Evolutionary conservation across 305 asterid genomes (phyloP).

Genomic region (Fraxinus xanthoxyloides): DNA sequence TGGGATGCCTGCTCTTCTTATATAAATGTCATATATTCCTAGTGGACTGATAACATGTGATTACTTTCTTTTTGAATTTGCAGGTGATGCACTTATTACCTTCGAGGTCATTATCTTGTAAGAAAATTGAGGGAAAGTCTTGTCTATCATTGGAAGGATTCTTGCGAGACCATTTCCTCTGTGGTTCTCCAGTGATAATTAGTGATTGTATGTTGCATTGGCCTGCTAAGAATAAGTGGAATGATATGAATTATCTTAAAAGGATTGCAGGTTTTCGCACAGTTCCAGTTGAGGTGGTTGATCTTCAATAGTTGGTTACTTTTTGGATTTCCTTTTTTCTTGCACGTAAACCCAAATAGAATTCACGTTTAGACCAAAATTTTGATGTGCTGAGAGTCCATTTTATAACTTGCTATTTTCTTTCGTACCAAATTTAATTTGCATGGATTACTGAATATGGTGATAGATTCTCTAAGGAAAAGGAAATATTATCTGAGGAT

Average conservation of each 20-base stretch:
- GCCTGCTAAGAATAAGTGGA: constrained; percentile 89
- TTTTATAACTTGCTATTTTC: not conserved
- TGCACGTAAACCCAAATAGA: not conserved
- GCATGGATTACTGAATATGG: not conserved
- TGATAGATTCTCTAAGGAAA: not conserved
- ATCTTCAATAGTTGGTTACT: not conserved
- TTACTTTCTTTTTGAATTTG: constrained; percentile 23
- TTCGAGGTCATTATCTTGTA: constrained; percentile 64
- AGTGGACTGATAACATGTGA: not conserved
- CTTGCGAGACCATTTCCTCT: constrained; percentile 56
- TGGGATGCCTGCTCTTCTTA: not conserved
- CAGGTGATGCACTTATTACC: constrained; percentile 64
- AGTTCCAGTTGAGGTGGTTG: constrained; percentile 69
- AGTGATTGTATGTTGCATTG: constrained; percentile 82
- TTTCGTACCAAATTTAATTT: not conserved
- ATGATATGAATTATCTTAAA: constrained; percentile 73
- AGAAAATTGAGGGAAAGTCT: constrained; percentile 51
- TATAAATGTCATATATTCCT: not conserved
- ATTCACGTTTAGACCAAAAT: not conserved
- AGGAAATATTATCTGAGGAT: not conserved
- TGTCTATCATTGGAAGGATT: constrained; percentile 80
- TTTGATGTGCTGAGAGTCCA: not conserved
- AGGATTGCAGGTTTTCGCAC: constrained; percentile 86
- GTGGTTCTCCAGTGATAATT: constrained; percentile 51
- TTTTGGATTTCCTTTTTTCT: not conserved